Evolutionary conservation across 2,329 filamentous ascomycete species (phyloP).

Genomic region (Exophiala dermatitidis): DNA sequence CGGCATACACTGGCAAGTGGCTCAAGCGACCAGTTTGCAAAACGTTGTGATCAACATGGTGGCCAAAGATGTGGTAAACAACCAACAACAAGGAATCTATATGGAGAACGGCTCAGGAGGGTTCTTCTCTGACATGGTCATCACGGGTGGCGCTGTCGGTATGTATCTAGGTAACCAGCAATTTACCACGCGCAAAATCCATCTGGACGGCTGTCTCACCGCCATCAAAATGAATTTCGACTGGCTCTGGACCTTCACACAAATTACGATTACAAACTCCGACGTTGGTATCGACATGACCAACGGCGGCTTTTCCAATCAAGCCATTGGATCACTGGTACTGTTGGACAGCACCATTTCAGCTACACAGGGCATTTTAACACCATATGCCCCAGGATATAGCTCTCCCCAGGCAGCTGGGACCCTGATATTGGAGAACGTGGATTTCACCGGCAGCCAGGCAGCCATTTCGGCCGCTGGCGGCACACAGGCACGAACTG

Average conservation of each 20-base stretch:
- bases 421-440: conserved; percentile 51
- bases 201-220: conserved; percentile 43
- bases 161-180: conserved; percentile 59
- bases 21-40: conserved; percentile 63
- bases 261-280: conserved; percentile 48
- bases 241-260: conserved; percentile 56
- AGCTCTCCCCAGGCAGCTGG: conserved; percentile 41
- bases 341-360: conserved; percentile 51
- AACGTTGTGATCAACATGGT: conserved; percentile 69
- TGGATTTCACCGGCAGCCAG: conserved; percentile 45
- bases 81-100: conserved; percentile 53
- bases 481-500: conserved; percentile 32
- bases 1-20: conserved; percentile 69
- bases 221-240: conserved; percentile 50
- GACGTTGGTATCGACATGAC: conserved; percentile 47
- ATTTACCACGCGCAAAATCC: conserved; percentile 52
- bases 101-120: conserved; percentile 60
- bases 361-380: conserved; percentile 48
- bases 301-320: conserved; percentile 34
- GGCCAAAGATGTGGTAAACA: conserved; percentile 38
- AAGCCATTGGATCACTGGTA: conserved; percentile 49
- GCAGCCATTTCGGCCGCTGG: conserved; percentile 38
- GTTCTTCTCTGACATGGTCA: conserved; percentile 53
- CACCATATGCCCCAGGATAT: conserved; percentile 36
- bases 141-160: conserved; percentile 55